Evolutionary conservation across 139 green algal genomes (phyloP).

Genomic region (Desmodesmus armatus): DNA sequence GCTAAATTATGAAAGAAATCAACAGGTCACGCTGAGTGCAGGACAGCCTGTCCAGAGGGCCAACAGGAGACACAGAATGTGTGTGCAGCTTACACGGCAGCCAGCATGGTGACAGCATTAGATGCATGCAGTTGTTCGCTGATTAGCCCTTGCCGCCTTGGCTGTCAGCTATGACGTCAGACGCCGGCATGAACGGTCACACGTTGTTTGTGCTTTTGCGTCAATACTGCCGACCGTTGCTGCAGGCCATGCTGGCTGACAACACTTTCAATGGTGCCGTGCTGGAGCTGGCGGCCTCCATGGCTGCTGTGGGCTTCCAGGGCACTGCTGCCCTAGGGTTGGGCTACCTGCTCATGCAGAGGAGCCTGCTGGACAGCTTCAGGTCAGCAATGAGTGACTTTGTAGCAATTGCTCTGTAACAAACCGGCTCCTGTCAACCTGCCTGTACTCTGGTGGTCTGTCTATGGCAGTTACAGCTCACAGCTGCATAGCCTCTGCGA

Average conservation of each 20-base stretch:
- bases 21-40: too few species aligned
- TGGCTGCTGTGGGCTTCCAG: neutral
- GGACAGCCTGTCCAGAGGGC: too few species aligned
- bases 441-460: neutral
- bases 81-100: neutral
- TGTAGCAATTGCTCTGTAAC: neutral
- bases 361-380: neutral
- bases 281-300: neutral
- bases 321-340: neutral
- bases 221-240: neutral
- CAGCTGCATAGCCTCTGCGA: neutral
- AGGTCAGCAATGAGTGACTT: neutral
- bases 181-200: neutral
- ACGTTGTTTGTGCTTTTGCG: neutral
- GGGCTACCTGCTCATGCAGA: conserved; percentile 4
- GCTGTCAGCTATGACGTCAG: neutral
- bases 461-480: neutral
- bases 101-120: neutral
- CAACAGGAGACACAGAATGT: too few species aligned
- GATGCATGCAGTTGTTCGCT: neutral
- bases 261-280: neutral
- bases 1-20: too few species aligned
- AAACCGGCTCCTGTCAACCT: neutral
- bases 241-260: neutral
- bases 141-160: neutral